phyloP scores from a whole-genome alignment of 2,329 filamentous ascomycete species.

The Alternaria triticina region DNA sequence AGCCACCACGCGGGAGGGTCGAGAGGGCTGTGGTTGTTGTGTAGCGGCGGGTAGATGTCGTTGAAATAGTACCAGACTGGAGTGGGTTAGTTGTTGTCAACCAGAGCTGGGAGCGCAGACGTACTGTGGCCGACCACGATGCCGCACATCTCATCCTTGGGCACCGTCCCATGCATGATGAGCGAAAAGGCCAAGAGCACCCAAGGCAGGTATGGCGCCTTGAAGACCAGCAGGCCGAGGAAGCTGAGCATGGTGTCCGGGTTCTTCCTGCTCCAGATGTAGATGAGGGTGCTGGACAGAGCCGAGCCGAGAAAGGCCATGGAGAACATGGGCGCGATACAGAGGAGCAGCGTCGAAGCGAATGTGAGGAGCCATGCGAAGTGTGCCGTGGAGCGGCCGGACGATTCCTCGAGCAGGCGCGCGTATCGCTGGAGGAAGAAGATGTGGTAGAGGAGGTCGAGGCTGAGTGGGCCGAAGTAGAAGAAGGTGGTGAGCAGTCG shows the following conservation, averaged over 20 bases:
- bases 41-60: conserved; percentile 92
- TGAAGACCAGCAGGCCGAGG: conserved; percentile 87
- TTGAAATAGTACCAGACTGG: conserved; percentile 95
- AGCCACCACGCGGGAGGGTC: conserved; percentile 93
- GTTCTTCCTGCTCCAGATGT: conserved; percentile 97
- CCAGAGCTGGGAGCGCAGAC: background rate
- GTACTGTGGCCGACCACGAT: conserved; percentile 85
- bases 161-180: conserved; percentile 85
- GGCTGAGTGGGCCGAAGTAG: conserved; percentile 92
- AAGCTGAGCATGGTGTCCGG: conserved; percentile 88
- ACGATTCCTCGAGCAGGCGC: conserved; percentile 90
- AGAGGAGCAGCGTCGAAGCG: conserved; percentile 77
- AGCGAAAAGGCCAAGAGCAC: conserved; percentile 92
- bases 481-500: conserved; percentile 94
- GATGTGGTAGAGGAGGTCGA: conserved; percentile 95
- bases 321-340: conserved; percentile 83
- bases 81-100: conserved; percentile 7
- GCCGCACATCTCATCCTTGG: conserved; percentile 95
- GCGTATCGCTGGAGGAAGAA: conserved; percentile 98
- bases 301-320: conserved; percentile 96
- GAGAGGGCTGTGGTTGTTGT: conserved; percentile 82
- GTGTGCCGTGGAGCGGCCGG: conserved; percentile 87
- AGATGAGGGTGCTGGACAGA: conserved; percentile 89
- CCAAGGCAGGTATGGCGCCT: conserved; percentile 94
- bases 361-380: conserved; percentile 96